Percentiles rank a stretch among this genome's conserved stretches.
Evolutionary conservation across 768 basidiomycete species (phyloP).

Genomic region (Lactarius akahatsu): DNA sequence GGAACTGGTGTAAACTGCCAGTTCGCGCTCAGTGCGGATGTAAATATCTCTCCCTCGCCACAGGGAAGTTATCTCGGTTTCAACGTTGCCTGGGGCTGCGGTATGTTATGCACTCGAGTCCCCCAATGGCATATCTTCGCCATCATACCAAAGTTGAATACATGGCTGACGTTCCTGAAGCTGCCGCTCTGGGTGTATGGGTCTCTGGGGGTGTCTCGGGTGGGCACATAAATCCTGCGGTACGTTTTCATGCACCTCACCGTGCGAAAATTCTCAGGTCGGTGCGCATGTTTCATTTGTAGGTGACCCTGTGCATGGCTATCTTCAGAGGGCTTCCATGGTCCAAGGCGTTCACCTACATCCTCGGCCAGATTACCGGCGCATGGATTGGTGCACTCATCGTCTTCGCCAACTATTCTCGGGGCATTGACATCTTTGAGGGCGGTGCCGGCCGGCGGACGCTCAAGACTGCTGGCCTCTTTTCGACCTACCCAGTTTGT

Average conservation of each 20-base stretch:
- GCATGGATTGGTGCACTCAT: conserved; percentile 57
- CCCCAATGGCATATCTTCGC: background rate
- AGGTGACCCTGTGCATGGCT: conserved; percentile 72
- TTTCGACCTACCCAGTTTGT: conserved; percentile 61
- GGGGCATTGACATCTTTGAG: conserved; percentile 64
- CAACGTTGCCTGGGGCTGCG: conserved; percentile 30
- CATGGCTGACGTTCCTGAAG: conserved; percentile 30
- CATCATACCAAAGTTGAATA: background rate
- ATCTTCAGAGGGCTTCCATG: conserved; percentile 73
- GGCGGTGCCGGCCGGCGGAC: conserved; percentile 56
- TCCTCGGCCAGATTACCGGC: conserved; percentile 62
- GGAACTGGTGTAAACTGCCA: conserved; percentile 33
- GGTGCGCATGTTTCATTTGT: background rate
- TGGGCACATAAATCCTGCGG: conserved; percentile 53
- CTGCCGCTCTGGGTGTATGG: conserved; percentile 68
- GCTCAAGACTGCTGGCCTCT: conserved; percentile 54
- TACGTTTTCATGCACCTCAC: background rate
- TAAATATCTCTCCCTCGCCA: conserved; percentile 26
- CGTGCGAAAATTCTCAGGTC: background rate
- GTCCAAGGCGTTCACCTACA: conserved; percentile 72
- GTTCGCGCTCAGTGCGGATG: conserved; percentile 29
- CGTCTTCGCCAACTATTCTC: conserved; percentile 62
- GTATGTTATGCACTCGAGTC: conserved; percentile 18
- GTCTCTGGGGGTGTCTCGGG: conserved; percentile 65
- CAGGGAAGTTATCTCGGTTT: conserved; percentile 33